phyloP scores from a whole-genome alignment of 306 rosid genomes.

The Malus orientalis region DNA sequence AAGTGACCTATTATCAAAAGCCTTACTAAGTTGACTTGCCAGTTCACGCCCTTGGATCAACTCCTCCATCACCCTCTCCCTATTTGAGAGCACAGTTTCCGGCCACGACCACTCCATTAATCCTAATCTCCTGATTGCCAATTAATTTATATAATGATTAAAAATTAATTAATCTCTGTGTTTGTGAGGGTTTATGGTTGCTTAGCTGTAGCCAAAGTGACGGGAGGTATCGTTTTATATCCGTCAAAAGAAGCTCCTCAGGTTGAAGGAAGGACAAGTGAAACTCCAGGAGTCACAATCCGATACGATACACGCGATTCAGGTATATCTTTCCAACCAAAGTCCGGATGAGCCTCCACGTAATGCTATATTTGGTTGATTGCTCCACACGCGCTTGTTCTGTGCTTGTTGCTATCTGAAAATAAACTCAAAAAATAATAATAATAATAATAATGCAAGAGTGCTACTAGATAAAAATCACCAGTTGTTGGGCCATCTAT shows the following conservation, averaged over 20 bases:
- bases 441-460: too few relatives aligned
- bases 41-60: conserved; percentile 33
- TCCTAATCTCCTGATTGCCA: too few relatives aligned
- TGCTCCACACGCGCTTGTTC: too few relatives aligned
- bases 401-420: too few relatives aligned
- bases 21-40: conserved; percentile 23
- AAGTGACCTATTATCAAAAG: background rate
- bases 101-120: background rate
- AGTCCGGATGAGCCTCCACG: background rate
- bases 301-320: background rate
- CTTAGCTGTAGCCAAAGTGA: background rate
- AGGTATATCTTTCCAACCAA: background rate
- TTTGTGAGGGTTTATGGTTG: background rate
- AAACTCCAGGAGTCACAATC: background rate
- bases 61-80: conserved; percentile 27
- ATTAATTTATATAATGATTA: too few relatives aligned
- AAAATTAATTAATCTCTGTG: background rate
- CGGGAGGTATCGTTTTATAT: background rate
- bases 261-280: background rate
- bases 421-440: too few relatives aligned
- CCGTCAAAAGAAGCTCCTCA: background rate
- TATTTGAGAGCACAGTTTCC: background rate
- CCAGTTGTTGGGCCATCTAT: too few relatives aligned
- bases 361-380: background rate
- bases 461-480: too few relatives aligned